Base-by-base conservation (phyloP, 192 early-diverging fungal genomes). In the Polychytrium aggregatum region DNA sequence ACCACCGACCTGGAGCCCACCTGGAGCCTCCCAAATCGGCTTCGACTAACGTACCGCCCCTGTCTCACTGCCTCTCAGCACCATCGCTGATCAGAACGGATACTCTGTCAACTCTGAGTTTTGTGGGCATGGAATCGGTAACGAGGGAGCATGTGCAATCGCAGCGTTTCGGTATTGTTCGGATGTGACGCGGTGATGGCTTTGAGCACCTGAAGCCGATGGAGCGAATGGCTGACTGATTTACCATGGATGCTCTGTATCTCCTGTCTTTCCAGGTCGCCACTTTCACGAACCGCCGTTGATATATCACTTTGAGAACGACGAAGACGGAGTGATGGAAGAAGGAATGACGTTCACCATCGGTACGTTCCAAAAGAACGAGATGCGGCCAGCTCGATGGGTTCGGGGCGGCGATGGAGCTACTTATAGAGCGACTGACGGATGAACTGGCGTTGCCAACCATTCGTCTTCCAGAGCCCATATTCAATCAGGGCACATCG, bases 301-400 rank as follows among this genome's bases (percentile, higher is more conserved):
- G 25, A 80, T 93, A 40, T 78, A 78, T 63, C 88, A 90, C 46
- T 83, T 83, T 64, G 44, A 58, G 4, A 90, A 88, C 55, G 67
- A 82, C 22, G 78, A 78, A 41, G 71, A 79, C 1, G 85, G 78
- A 11, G 45, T 54, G 1, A 86, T 94, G 86, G 59, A 62, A 42
- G 57, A 76, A 6, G 83, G 85, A 0, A 91, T 87, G 82, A 68
- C 77, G 17, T 94, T 94, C 51, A 94, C 90, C 16, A 84, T 94
- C 46, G 87, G 48, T 34, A 13, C 16, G 8, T 46, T 31, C 31
- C 31, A 31, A 18, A 18, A 33, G 45, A 11, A 24, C 18, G 18
- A 11, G 10, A 9, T 7, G 26, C 13, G 10, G n/a, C n/a, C n/a
- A n/a, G n/a, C n/a, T n/a, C n/a, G n/a, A n/a, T n/a, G 25, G 16